Evolutionary conservation across 148 eudicot genomes (phyloP).

Genomic region (Fagopyrum homotropicum): DNA sequence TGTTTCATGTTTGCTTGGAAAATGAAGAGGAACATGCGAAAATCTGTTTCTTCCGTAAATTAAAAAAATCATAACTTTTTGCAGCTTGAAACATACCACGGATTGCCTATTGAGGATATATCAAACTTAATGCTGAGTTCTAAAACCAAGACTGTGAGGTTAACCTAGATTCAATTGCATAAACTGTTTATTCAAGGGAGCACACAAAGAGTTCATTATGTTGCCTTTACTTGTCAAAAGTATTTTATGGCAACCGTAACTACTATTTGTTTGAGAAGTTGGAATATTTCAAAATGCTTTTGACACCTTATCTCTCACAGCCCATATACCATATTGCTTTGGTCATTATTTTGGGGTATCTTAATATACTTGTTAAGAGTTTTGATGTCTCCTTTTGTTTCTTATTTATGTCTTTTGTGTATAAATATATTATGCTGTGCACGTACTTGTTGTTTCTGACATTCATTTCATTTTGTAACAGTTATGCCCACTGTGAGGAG

Average conservation of each 20-base stretch:
- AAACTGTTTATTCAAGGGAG: neutral
- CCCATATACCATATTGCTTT: neutral
- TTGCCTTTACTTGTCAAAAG: too few relatives aligned
- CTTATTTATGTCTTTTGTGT: too few relatives aligned
- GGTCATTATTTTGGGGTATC: neutral
- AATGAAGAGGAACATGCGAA: neutral
- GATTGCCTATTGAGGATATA: neutral
- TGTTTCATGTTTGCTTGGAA: neutral
- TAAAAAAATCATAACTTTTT: neutral
- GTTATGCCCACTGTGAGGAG: constrained; percentile 81
- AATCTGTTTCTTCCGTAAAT: neutral
- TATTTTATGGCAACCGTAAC: too few relatives aligned
- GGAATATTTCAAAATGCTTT: neutral
- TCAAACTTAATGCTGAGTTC: neutral
- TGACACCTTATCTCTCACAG: neutral
- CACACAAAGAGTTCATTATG: too few relatives aligned
- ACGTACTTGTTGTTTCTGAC: neutral
- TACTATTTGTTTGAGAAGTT: too few relatives aligned
- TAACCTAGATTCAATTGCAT: neutral
- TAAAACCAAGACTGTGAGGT: neutral
- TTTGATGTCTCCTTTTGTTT: neutral
- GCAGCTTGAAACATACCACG: neutral
- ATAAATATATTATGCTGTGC: too few relatives aligned
- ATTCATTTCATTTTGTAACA: constrained; percentile 20
- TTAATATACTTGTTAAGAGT: neutral